Base-by-base conservation (phyloP, 306 rosid species). In the Sindora glabra region DNA sequence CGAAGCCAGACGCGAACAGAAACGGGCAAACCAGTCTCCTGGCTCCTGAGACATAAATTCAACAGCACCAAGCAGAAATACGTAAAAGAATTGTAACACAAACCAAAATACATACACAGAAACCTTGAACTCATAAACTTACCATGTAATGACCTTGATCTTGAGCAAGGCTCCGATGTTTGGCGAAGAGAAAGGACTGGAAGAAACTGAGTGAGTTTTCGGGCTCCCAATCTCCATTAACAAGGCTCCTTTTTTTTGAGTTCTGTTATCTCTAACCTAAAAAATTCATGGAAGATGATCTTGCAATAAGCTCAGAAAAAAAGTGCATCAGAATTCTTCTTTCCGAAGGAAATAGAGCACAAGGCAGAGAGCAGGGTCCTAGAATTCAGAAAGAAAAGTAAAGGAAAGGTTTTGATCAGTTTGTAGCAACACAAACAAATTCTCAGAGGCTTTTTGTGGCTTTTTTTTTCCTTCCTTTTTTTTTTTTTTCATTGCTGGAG, bases 131-230 rank as follows among this genome's bases (percentile, higher is more conserved):
- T 10, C 45, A 68, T 51, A 39, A 62, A 18, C 82, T 60, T 70
- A 90, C 97, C 94, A 90, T 57, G 96, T 84, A 65, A 87, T 80
- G 65, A 82, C 83, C 81, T 77, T 84, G 52, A 90, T 80, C 85
- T 87, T 90, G 74, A 87, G 95, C 79, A 87, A 69, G 68, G 81
- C 97, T 4, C 79, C 83, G 11, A 90, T 66, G 65, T 90, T 84
- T 5, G 94, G 94, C 0, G 94, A 87, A 74, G 89, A 74, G 77
- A 72, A 87, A 64, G 96, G 94, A 67, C 96, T 84, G 29, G 89
- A 82, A 16, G 86, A 54, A 5, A 78, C 44, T 6, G 86, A 73
- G 56, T 66, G 70, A 50, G 71, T 63, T 70, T 81, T 78, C 12
- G 90, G 82, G 72, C 85, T 76, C 42, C 64, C 58, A 39, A 29